Base-by-base conservation (phyloP, 163 green algal species). In the Smithsoniella earleae region DNA sequence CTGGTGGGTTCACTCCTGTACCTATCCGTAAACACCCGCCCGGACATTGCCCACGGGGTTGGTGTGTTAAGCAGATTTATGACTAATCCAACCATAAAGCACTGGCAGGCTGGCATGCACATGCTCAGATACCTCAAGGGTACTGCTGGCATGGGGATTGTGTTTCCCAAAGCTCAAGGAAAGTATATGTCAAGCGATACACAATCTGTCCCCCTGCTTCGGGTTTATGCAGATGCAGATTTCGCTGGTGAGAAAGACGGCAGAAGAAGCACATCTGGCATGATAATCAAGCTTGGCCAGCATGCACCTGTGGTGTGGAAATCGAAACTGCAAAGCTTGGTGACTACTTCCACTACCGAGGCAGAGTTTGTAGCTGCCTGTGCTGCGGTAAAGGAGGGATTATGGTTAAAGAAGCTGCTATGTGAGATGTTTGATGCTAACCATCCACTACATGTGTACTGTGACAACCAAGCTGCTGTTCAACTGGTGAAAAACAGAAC, bases 361-460 rank as follows among this genome's bases (percentile, higher is more conserved):
- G 80, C 82, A 27, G 78, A 87, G 62, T 87, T 86, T 63, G 83
- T 86, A 73, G 80, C 78, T 31, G 79, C 81, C 22, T 46, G 63
- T 43, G 1, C 31, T 1, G 75, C 77, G 3, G 73, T 74, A 25
- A 81, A 80, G 62, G 79, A 84, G 36, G 79, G 46, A 13, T 22
- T 85, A 0, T 85, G 74, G 69, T 66, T 86, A 2, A 44, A 76
- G 3, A 82, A 74, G 3, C 64, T 86, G 30, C 0, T 82, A 2
- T 2, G 25, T 0, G 77, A 81, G 4, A 49, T 86, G 40, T 33
- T 62, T 8, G 52, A 76, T 22, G 38, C 5, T n/a, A 2, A 36
- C 2, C 2, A 2, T 18, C 46, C 28, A 13, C 66, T 76, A 36
- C 40, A 16, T 16, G 75, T 81, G 27, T 40, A 27, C 3, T 46